A percentile compares a stretch with the other conserved stretches of the same genome.
These are phyloP conservation scores for Sugiyamaella paludigena DNA, from an alignment of 1,139 yeast species.

Conservation along the genomic window DNA sequence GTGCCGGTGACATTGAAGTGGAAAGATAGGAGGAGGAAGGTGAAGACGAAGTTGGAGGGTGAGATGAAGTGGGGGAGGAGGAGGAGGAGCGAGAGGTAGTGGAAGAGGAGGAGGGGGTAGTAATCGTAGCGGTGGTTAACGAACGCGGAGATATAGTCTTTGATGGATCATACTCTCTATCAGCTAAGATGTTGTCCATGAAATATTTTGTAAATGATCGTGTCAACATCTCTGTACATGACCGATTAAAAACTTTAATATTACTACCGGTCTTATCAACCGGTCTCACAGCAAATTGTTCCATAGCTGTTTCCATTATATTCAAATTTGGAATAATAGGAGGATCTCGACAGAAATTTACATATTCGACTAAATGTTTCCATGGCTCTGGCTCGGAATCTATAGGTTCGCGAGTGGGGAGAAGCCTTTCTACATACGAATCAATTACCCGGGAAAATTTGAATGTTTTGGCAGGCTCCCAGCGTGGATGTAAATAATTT, in stretches of 20 bases:
- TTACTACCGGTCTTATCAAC: not conserved
- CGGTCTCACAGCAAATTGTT: not conserved
- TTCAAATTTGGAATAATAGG: slow-evolving; percentile 8
- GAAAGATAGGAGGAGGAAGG: too few relatives aligned
- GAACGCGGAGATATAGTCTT: not conserved
- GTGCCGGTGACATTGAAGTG: slow-evolving; percentile 7
- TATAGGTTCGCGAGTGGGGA: not conserved
- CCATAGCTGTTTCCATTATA: slow-evolving; percentile 1
- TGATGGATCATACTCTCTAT: not conserved
- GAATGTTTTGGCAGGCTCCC: not conserved
- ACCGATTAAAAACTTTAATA: slow-evolving; percentile 4
- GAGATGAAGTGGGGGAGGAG: too few relatives aligned
- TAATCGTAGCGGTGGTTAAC: not conserved
- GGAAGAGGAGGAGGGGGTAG: not conserved
- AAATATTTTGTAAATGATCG: slow-evolving; percentile 11
- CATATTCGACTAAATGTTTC: slow-evolving; percentile 1
- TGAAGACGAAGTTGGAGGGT: too few relatives aligned
- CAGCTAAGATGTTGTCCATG: not conserved
- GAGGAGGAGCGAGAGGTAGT: not conserved
- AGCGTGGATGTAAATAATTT: not conserved
- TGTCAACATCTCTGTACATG: slow-evolving; percentile 1
- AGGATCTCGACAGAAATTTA: slow-evolving; percentile 3
- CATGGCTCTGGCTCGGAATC: not conserved
- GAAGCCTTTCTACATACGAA: not conserved
- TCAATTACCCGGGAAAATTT: not conserved